A percentile compares a stretch with the other conserved stretches of the same genome.
These are phyloP conservation scores for Suhomyces prunicola DNA, from an alignment of 805 yeast genomes.

Conservation along the genomic window DNA sequence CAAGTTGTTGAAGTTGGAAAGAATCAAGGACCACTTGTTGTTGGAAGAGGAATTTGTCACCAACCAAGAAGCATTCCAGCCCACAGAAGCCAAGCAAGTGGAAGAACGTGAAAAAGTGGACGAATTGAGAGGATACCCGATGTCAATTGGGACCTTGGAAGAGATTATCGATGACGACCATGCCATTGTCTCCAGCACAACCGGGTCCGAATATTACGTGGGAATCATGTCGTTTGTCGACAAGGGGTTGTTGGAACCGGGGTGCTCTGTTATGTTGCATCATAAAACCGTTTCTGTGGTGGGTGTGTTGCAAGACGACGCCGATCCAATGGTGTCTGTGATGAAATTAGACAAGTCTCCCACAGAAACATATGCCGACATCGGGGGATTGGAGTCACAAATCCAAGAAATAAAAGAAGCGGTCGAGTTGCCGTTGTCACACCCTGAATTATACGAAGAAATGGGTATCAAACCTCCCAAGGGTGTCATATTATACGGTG, in stretches of 20 bases:
- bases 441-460: conserved; percentile 95
- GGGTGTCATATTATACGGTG: conserved; percentile 95
- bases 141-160: conserved; percentile 94
- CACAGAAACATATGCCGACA: conserved; percentile 92
- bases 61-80: conserved; percentile 91
- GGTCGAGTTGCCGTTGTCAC: conserved; percentile 92
- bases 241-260: conserved; percentile 93
- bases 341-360: conserved; percentile 99
- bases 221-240: conserved; percentile 95
- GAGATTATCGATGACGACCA: conserved; percentile 98
- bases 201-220: conserved; percentile 97
- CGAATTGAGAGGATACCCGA: conserved; percentile 92
- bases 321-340: conserved; percentile 96
- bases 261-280: conserved; percentile 91
- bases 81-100: conserved; percentile 93
- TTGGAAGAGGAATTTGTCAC: conserved; percentile 95
- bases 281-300: conserved; percentile 94
- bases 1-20: conserved; percentile 85
- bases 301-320: conserved; percentile 98
- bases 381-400: conserved; percentile 94
- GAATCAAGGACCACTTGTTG: conserved; percentile 92
- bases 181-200: conserved; percentile 93
- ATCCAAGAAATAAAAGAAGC: conserved; percentile 98
- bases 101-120: conserved; percentile 95
- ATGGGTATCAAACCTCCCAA: conserved; percentile 99